Evolutionary conservation across 805 yeast species (phyloP).

Genomic region (Metschnikowia santaceciliae): DNA sequence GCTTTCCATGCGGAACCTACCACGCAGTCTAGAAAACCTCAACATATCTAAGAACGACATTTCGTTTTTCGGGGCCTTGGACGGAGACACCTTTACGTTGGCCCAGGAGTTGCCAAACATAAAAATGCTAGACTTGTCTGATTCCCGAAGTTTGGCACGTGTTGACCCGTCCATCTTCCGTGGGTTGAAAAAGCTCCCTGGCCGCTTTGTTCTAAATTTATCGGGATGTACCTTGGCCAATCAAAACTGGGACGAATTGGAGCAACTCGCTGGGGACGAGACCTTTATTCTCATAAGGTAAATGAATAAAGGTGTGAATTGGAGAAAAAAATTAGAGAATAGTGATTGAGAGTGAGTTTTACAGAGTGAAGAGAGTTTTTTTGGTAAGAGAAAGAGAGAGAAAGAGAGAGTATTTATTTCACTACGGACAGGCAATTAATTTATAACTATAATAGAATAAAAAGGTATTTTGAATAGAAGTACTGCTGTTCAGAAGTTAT

Average conservation of each 20-base stretch:
- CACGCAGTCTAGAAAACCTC: slow-evolving; percentile 24
- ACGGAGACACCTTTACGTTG: slow-evolving; percentile 4
- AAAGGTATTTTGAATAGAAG: no score
- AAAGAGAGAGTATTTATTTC: not conserved
- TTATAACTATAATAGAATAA: no score
- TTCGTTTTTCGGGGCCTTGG: slow-evolving; percentile 9
- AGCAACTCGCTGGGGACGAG: not conserved
- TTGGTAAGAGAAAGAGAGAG: no score
- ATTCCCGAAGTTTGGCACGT: slow-evolving; percentile 6
- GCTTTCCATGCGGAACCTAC: slow-evolving; percentile 22
- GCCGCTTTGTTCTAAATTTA: slow-evolving; percentile 4
- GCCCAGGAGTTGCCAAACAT: slow-evolving; percentile 12
- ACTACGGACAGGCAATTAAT: not conserved
- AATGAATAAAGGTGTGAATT: not conserved
- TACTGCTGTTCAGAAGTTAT: no score
- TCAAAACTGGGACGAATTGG: slow-evolving; percentile 8
- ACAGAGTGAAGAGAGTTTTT: no score
- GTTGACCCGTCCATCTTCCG: slow-evolving; percentile 9
- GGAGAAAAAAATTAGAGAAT: no score
- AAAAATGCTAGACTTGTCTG: slow-evolving; percentile 8
- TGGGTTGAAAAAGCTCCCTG: slow-evolving; percentile 2
- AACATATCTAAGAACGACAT: slow-evolving; percentile 21
- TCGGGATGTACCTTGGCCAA: slow-evolving; percentile 6
- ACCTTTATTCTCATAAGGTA: not conserved
- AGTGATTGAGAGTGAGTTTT: no score